These are phyloP conservation scores for Ophiostoma triangulosporum DNA, from an alignment of 2,329 filamentous ascomycete genomes.

Conservation along the genomic window DNA sequence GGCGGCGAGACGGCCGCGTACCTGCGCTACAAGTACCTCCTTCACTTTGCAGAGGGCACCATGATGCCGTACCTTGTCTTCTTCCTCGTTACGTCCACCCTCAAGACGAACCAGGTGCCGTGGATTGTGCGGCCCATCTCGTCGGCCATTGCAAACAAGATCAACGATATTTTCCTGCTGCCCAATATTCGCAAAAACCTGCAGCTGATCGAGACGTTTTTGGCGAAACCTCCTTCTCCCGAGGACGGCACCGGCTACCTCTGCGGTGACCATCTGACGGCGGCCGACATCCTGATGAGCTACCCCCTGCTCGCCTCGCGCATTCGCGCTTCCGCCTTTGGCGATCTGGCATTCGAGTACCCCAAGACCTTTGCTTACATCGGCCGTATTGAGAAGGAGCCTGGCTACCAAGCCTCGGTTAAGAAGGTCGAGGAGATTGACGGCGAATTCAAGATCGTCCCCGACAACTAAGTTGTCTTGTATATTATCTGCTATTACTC, in stretches of 20 bases:
- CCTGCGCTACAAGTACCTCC: slow-evolving; percentile 50
- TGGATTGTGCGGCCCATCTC: slow-evolving; percentile 42
- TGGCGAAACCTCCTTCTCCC: slow-evolving; percentile 29
- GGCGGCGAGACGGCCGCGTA: slow-evolving; percentile 48
- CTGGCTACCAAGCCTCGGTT: slow-evolving; percentile 34
- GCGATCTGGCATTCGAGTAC: slow-evolving; percentile 19
- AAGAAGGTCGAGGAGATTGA: slow-evolving; percentile 38
- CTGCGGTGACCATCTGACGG: slow-evolving; percentile 34
- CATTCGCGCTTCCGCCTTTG: slow-evolving; percentile 26
- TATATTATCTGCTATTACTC: too few relatives aligned
- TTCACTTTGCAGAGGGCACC: slow-evolving; percentile 78
- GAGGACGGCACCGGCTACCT: slow-evolving; percentile 28
- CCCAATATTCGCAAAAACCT: slow-evolving; percentile 37
- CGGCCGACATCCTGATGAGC: slow-evolving; percentile 35
- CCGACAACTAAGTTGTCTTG: background rate
- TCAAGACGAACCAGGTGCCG: slow-evolving; percentile 33
- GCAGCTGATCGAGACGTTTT: slow-evolving; percentile 34
- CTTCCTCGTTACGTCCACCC: slow-evolving; percentile 41
- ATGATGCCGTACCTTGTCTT: slow-evolving; percentile 62
- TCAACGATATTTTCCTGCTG: slow-evolving; percentile 28
- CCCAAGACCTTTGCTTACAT: slow-evolving; percentile 36
- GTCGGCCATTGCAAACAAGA: slow-evolving; percentile 28
- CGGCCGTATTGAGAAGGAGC: slow-evolving; percentile 29
- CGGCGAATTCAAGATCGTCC: slow-evolving; percentile 20
- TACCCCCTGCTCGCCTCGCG: slow-evolving; percentile 35